phyloP scores from a whole-genome alignment of 495 filamentous ascomycete genomes.

The Lophiotrema nucula region DNA sequence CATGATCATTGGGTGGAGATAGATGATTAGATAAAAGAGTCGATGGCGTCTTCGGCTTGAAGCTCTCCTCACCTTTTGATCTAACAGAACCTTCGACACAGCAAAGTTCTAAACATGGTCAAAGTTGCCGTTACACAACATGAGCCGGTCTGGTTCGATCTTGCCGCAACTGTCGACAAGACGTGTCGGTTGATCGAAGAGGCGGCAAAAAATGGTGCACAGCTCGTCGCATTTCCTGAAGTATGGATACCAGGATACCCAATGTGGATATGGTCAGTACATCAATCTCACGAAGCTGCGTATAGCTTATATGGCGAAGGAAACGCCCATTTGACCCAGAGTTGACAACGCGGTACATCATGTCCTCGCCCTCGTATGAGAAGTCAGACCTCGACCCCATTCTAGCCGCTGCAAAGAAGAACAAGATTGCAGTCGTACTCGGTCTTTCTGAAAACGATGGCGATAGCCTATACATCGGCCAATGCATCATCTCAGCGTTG shows the following conservation, averaged over 20 bases:
- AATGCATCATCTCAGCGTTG: conserved; percentile 50
- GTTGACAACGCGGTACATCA: conserved; percentile 49
- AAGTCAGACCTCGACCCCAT: conserved; percentile 52
- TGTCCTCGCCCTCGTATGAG: conserved; percentile 48
- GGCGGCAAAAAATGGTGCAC: conserved; percentile 51
- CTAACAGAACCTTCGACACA: too few species aligned
- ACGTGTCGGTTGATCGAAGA: conserved; percentile 53
- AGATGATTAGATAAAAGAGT: too few species aligned
- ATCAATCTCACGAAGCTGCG: conserved; percentile 7
- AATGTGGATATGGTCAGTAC: conserved; percentile 56
- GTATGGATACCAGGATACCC: conserved; percentile 59
- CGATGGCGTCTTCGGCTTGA: too few species aligned
- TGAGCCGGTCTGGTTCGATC: conserved; percentile 57
- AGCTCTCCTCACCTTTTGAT: too few species aligned
- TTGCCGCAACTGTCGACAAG: conserved; percentile 50
- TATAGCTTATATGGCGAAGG: conserved; percentile 35
- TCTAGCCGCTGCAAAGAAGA: conserved; percentile 40
- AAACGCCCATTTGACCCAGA: conserved; percentile 47
- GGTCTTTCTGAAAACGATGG: conserved; percentile 55
- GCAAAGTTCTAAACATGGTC: conserved; percentile 9
- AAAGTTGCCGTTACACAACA: conserved; percentile 35
- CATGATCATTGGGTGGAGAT: too few species aligned
- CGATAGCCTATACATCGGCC: conserved; percentile 54
- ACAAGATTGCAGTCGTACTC: conserved; percentile 51
- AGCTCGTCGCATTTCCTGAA: conserved; percentile 57